Percentiles rank a stretch among this genome's conserved stretches.
Evolutionary conservation across 805 yeast species (phyloP).

Genomic region (Lipomyces starkeyi): DNA sequence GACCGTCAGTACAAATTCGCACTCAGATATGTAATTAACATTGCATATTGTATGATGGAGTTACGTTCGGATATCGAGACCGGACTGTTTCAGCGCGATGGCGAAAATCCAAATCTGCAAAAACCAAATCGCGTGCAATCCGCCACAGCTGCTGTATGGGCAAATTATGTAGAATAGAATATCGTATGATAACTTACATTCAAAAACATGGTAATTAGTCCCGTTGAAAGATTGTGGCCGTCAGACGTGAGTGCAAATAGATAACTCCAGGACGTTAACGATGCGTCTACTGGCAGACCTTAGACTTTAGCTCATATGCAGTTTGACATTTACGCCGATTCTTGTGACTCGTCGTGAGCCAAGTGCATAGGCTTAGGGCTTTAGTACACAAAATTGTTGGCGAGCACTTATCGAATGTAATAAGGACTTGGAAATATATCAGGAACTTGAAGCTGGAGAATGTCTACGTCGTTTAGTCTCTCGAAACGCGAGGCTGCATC

Average conservation of each 20-base stretch:
- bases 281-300: background rate
- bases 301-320: background rate
- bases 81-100: background rate
- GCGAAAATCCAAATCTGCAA: background rate
- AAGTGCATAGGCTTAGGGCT: constrained; percentile 17
- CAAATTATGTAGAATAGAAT: background rate
- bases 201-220: background rate
- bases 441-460: background rate
- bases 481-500: constrained; percentile 20
- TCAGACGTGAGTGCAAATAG: background rate
- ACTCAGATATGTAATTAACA: background rate
- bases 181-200: background rate
- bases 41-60: background rate
- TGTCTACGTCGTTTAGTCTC: constrained; percentile 36
- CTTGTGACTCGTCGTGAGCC: background rate
- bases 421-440: too few species aligned
- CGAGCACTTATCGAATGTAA: background rate
- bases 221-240: background rate
- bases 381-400: background rate
- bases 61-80: background rate
- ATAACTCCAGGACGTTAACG: background rate
- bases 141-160: background rate
- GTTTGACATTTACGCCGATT: background rate
- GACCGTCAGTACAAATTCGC: background rate
- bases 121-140: background rate